Base-by-base conservation (phyloP, 1,284 basidiomycete species). In the Ganoderma meredithae region DNA sequence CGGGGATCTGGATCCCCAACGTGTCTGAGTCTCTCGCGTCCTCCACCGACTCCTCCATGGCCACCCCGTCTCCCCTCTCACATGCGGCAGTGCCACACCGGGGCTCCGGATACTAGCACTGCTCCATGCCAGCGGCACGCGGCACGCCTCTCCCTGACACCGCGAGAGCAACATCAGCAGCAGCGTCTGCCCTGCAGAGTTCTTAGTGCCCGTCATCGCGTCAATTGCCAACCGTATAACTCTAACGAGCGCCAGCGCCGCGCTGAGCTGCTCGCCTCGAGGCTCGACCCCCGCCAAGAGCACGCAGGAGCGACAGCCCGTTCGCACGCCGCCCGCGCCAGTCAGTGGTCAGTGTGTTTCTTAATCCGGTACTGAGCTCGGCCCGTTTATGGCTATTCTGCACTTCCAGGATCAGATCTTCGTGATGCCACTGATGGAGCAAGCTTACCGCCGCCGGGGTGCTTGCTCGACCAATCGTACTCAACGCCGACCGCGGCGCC, bases 11-110 rank as follows among this genome's bases (percentile, higher is more conserved):
- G 44, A 47, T 47, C 44, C 49, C 17, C 27, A 9, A 3, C 27
- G 3, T 22, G 47, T 40, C 59, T 39, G 40, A n/a, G n/a, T n/a
- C n/a, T 4, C 59, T 31, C 27, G 27, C 1, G 27, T 31, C 27
- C 15, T 25, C 59, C 39, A 39, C 15, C 22, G 12, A 12, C 25
- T 36, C 39, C 39, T 19, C 39, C 41, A 15, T n/a, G 22, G 17
- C 41, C 25, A 27, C 25, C 12, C 12, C 25, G 17, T 15, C 49
- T 12, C 15, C 52, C 27, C 52, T 53, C 27, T 31, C 47, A 3
- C 62, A 58, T 22, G 44, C 41, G 63, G 15, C 31, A 15, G 10
- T 56, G 60, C 56, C 41, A 66, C 22, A 56, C 64, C 61, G 41
- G 52, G 49, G 41, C n/a, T 25, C 40, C 19, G 58, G 55, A 47